Evolutionary conservation across 768 basidiomycete genomes (phyloP), one percentile per base, ranked within the genome.

Genomic region (Lactarius pseudohatsudake): DNA sequence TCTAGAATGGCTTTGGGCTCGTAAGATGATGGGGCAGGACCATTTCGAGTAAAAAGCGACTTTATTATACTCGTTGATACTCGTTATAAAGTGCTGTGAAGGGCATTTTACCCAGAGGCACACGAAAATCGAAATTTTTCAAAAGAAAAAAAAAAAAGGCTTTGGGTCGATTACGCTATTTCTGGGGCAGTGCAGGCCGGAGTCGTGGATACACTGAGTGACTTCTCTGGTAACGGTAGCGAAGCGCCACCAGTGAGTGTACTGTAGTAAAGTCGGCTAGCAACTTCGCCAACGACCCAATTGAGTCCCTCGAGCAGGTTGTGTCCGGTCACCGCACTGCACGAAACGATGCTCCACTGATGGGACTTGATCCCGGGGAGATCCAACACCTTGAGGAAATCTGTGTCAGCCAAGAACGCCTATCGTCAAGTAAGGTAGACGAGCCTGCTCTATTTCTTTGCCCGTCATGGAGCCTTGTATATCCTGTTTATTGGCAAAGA

Each of bases 401-500:
- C 26, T 63, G 41, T 70, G 67, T 57, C 36, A 60, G n/a, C n/a
- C 6, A 40, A 56, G 45, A 50, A n/a, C n/a, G 18, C 43, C 22
- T 13, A 40, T 18, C 20, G 61, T 13, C 20, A 53, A 22, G 54
- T 64, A 69, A 72, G 65, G 62, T 60, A 20, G 55, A 81, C 90
- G 76, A 76, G 92, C 96, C 74, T 92, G 83, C 67, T 87, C 82
- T 70, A 98, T 97, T 78, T 97, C 94, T 38, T 78, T 75, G 68
- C 88, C 85, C 38, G 85, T 84, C 87, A 98, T 86, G 0, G 94
- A 90, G 58, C 94, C 92, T 65, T 85, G 84, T 64, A 98, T 85
- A 79, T 99, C 97, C 75, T 97, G 96, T 77, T 99, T 99, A 79
- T 99, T 99, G 34, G 97, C 97, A 74, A 98, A 92, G 62, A 98